Conservation (phyloP, 2,329 filamentous ascomycete genomes). For the Capronia coronata region DNA sequence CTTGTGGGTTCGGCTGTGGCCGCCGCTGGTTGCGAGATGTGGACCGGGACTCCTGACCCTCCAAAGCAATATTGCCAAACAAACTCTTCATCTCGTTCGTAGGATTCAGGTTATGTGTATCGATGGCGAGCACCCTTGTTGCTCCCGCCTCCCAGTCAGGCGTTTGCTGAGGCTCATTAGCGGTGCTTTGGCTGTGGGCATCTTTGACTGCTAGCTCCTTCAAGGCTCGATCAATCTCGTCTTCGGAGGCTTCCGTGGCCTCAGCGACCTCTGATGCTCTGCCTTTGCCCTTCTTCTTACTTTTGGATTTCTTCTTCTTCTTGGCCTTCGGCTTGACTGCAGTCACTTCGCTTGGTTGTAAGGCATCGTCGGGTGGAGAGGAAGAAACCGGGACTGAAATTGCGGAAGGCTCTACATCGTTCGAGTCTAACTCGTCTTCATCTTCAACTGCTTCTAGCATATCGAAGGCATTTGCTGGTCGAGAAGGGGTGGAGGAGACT, state of each 20-base stretch:
- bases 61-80: constrained; percentile 60
- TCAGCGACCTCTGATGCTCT: constrained; percentile 36
- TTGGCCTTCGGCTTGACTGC: constrained; percentile 31
- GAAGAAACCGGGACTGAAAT: constrained; percentile 21
- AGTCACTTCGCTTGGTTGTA: constrained; percentile 3
- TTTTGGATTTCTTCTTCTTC: constrained; percentile 40
- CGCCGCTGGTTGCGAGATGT: constrained; percentile 44
- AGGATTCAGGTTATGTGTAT: constrained; percentile 71
- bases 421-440: constrained; percentile 32
- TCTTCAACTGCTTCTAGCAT: constrained; percentile 43
- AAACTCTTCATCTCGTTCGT: constrained; percentile 82
- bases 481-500: constrained; percentile 7
- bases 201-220: constrained; percentile 50
- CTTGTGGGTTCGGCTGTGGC: constrained; percentile 51
- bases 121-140: constrained; percentile 53
- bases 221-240: constrained; percentile 62
- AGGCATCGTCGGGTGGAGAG: constrained; percentile 22
- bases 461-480: constrained; percentile 44
- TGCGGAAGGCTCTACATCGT: constrained; percentile 28
- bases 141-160: constrained; percentile 40
- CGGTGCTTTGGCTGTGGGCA: constrained; percentile 20
- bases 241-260: constrained; percentile 38
- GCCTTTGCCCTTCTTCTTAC: constrained; percentile 38
- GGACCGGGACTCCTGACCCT: constrained; percentile 50
- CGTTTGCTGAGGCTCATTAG: constrained; percentile 26